A percentile compares a stretch with the other conserved stretches of the same genome.
These are phyloP conservation scores for Mucor velutinosus DNA, from an alignment of 371 early-diverging fungal genomes.

Conservation along the genomic window DNA sequence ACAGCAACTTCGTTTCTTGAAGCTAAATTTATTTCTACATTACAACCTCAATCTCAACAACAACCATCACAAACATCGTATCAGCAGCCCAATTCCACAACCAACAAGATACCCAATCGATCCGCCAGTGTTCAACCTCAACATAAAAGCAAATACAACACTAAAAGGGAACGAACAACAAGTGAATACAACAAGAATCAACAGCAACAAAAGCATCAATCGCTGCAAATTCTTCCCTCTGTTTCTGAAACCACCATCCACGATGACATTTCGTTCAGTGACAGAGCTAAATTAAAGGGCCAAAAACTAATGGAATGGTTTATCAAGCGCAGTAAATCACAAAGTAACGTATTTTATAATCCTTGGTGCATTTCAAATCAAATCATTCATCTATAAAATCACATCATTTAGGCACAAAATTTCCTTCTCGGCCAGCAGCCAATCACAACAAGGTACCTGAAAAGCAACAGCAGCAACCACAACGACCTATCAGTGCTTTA, in stretches of 20 bases:
- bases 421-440: not conserved
- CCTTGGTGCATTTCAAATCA: not conserved
- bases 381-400: not conserved
- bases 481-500: slow-evolving; percentile 14
- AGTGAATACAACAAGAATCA: slow-evolving; percentile 12
- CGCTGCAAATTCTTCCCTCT: slow-evolving; percentile 25
- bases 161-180: slow-evolving; percentile 15
- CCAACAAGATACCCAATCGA: slow-evolving; percentile 35
- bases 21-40: slow-evolving; percentile 45
- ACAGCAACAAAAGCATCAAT: not conserved
- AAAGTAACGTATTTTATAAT: slow-evolving; percentile 41
- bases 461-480: slow-evolving; percentile 53
- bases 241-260: slow-evolving; percentile 26
- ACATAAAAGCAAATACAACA: not conserved
- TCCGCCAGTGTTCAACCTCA: slow-evolving; percentile 20
- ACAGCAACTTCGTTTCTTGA: slow-evolving; percentile 27
- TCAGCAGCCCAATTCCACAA: slow-evolving; percentile 4
- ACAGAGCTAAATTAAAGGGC: slow-evolving; percentile 51
- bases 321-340: slow-evolving; percentile 56
- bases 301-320: slow-evolving; percentile 76
- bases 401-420: slow-evolving; percentile 10
- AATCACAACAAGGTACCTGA: not conserved
- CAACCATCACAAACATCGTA: not conserved
- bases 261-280: slow-evolving; percentile 26
- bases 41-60: slow-evolving; percentile 22